Base-by-base conservation (phyloP, 2,329 filamentous ascomycete species). In the Ophiostoma quercus region DNA sequence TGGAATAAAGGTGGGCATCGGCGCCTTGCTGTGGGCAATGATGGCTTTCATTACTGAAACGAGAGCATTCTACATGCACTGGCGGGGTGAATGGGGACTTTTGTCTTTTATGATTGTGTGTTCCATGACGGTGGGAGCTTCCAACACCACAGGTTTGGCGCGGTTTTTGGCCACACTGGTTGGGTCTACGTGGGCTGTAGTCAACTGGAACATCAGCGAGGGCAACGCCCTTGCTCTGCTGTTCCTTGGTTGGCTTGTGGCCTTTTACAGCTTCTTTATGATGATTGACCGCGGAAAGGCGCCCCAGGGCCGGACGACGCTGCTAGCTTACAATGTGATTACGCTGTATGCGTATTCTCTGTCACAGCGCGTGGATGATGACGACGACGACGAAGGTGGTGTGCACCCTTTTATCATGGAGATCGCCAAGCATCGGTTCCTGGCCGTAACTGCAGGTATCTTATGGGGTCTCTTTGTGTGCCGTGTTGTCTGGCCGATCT, bases 71-170 rank as follows among this genome's bases (percentile, higher is more conserved):
- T 99, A 97, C 77, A 85, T 88, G 68, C 90, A 90, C 75, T 98
- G 94, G 92, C 85, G 94, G 77, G 94, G 94, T 39, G 95, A 99
- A 83, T 99, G 95, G 95, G 95, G 95, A 29, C 84, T 99, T 1
- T 79, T 99, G 69, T 97, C 93, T 0, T 98, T 97, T 82, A 98
- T 98, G 94, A 88, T 98, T 76, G 95, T 99, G 32, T 96, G 94
- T 77, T 93, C 92, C 51, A 98, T 97, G 93, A 99, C 94, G 0
- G 94, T 97, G 29, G 95, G 95, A 37, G 93, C 95, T 8, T 92
- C 93, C 32, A 99, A 98, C 78, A 97, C 94, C 1, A 97, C 94
- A 0, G 94, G 93, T 3, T 88, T 89, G 76, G 88, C 94, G 67
- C 89, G 95, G 74, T 94, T 98, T 77, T 83, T 92, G 9, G 95